Evolutionary conservation across 2,329 filamentous ascomycete genomes (phyloP), one percentile per base, ranked within the genome.

Genomic region (Acarospora socialis): DNA sequence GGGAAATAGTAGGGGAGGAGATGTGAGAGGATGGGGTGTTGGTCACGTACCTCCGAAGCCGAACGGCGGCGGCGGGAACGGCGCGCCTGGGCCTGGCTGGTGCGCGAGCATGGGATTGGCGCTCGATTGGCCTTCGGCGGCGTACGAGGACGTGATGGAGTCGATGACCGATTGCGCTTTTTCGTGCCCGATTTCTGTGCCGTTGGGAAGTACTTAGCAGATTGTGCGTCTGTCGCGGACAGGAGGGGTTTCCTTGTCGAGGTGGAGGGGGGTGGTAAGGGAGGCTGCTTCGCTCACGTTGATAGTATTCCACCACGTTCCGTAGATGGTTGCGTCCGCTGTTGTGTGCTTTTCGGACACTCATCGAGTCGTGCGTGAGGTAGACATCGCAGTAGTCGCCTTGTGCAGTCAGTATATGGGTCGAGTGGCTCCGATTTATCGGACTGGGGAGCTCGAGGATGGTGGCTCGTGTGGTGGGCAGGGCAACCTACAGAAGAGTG

Each of bases 301-400:
- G 86, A 59, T 98, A 98, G 63, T 98, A 98, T 54, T 94, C 86
- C 48, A 94, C 79, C 18, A 98, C 90, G 58, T 98, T 98, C 51
- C 90, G 81, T 41, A 98, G 64, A 54, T 98, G 90, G 63, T 98
- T 98, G 49, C 87, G 76, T 41, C 90, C 90, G 54, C 75, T 80
- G 66, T 98, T 98, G 61, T 98, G 90, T 30, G 90, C 90, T 65
- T 95, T 95, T 49, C 90, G 86, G 60, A 98, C 90, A 61, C 84
- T 93, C 87, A 95, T 95, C 27, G 84, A 93, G 69, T 98, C 90
- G 70, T 98, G 90, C 46, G 90, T 98, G 48, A 98, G 80, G 70
- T 98, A 98, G 59, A 98, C 90, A 79, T 98, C 90, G 72, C 90
- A 98, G 62, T 98, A 98, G 59, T 98, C 90, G 69, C 86, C 60